phyloP scores from a whole-genome alignment of 306 rosid genomes.

The Corylus heterophylla region DNA sequence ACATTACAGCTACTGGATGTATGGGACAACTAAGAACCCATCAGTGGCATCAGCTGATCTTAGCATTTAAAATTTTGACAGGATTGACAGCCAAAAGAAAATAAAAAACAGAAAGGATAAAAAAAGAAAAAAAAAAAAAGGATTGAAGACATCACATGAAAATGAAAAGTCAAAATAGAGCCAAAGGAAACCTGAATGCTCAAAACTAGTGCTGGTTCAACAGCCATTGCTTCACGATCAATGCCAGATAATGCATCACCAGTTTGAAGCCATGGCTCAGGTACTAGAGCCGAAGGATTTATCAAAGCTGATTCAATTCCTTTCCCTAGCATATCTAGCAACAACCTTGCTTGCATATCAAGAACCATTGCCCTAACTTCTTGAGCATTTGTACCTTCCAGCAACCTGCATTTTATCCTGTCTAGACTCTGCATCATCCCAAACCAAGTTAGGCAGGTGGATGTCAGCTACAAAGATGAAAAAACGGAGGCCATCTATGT shows the following conservation, averaged over 20 bases:
- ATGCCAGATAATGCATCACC: conserved; percentile 72
- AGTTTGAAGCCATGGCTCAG: conserved; percentile 88
- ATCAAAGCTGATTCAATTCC: conserved; percentile 96
- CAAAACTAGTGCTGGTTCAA: conserved; percentile 81
- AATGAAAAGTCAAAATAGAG: conserved; percentile 12
- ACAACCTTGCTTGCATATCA: conserved; percentile 98
- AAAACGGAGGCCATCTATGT: background rate
- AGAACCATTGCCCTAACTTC: conserved; percentile 99
- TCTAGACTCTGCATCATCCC: conserved; percentile 85
- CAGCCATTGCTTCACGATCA: conserved; percentile 91
- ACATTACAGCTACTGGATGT: background rate
- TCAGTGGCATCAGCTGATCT: background rate
- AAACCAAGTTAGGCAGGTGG: background rate
- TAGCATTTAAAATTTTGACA: background rate
- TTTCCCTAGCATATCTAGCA: conserved; percentile 97
- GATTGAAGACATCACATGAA: background rate
- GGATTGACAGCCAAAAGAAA: background rate
- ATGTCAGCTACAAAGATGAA: background rate
- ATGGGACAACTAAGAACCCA: background rate
- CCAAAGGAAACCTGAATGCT: conserved; percentile 67
- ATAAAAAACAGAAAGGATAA: background rate
- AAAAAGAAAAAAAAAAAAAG: background rate
- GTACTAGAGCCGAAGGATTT: conserved; percentile 81
- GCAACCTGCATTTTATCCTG: conserved; percentile 92
- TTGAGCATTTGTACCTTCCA: conserved; percentile 96